Evolutionary conservation across 306 rosid species (phyloP).

Genomic region (Fagus sylvatica): DNA sequence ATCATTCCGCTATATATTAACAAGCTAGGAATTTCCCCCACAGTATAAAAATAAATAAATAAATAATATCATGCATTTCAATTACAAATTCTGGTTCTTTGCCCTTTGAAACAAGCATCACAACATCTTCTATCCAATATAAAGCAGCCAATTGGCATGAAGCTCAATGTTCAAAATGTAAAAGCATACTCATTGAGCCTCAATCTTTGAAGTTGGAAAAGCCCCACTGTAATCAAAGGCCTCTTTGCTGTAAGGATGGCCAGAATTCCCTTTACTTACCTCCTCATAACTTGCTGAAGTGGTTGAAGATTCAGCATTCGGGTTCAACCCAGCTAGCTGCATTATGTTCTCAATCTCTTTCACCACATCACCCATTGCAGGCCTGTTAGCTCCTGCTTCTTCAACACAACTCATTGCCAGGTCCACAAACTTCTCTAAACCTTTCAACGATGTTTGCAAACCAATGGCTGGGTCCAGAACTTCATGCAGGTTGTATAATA

Average conservation of each 20-base stretch:
- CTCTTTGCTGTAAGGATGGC: conserved; percentile 19
- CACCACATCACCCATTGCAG: conserved; percentile 45
- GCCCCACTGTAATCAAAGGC: conserved; percentile 19
- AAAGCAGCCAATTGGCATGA: no score
- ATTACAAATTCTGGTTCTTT: neutral
- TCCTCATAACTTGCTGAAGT: conserved; percentile 33
- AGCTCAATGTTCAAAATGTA: neutral
- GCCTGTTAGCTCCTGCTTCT: conserved; percentile 36
- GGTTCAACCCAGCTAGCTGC: conserved; percentile 34
- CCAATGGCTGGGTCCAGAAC: conserved; percentile 33
- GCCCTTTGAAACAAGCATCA: neutral
- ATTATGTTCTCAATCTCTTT: conserved; percentile 42
- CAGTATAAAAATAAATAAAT: neutral
- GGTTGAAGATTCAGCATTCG: conserved; percentile 21
- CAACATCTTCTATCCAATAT: neutral
- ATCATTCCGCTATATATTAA: neutral
- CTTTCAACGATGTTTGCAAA: conserved; percentile 21
- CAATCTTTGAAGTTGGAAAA: conserved; percentile 14
- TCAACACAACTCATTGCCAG: conserved; percentile 43
- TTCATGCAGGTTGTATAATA: conserved; percentile 26
- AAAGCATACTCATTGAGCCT: conserved; percentile 2
- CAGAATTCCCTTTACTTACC: neutral
- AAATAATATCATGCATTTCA: neutral
- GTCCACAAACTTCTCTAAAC: conserved; percentile 36
- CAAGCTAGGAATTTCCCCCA: neutral